Percentiles rank a stretch among this genome's conserved stretches.
phyloP scores from a whole-genome alignment of 495 filamentous ascomycete species.

The Hyaloscypha variabilis region DNA sequence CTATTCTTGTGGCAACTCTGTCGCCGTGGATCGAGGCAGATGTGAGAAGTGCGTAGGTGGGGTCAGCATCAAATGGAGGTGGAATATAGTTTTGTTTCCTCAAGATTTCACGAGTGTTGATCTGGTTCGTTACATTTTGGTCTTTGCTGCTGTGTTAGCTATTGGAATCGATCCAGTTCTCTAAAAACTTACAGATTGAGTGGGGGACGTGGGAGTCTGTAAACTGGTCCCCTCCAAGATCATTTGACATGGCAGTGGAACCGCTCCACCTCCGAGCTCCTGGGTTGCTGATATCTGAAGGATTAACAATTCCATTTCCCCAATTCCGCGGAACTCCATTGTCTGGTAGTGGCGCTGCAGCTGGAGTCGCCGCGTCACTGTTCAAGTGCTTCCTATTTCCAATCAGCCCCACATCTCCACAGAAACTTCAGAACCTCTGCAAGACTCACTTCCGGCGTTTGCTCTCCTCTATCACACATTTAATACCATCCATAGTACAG shows the following conservation, averaged over 20 bases:
- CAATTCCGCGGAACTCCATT: constrained; percentile 24
- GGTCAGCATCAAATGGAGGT: constrained; percentile 10
- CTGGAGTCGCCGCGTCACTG: constrained; percentile 21
- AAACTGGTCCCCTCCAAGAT: constrained; percentile 28
- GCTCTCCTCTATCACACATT: constrained; percentile 88
- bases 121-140: constrained; percentile 27
- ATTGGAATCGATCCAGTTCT: not conserved
- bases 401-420: constrained; percentile 4
- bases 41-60: constrained; percentile 18
- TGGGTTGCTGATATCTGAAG: constrained; percentile 33
- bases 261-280: constrained; percentile 33
- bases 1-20: constrained; percentile 17
- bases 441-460: constrained; percentile 80
- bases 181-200: constrained; percentile 30
- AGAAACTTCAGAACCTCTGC: not conserved
- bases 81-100: constrained; percentile 18
- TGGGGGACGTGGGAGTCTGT: constrained; percentile 57
- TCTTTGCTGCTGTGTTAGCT: constrained; percentile 17
- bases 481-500: constrained; percentile 84
- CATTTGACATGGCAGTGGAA: constrained; percentile 31
- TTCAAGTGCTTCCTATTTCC: constrained; percentile 35
- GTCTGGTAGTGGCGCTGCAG: constrained; percentile 23
- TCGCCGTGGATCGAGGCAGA: constrained; percentile 28
- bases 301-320: constrained; percentile 32
- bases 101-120: constrained; percentile 20